Evolutionary conservation across 2,329 filamentous ascomycete species (phyloP).

Genomic region (Venturia aucupariae): DNA sequence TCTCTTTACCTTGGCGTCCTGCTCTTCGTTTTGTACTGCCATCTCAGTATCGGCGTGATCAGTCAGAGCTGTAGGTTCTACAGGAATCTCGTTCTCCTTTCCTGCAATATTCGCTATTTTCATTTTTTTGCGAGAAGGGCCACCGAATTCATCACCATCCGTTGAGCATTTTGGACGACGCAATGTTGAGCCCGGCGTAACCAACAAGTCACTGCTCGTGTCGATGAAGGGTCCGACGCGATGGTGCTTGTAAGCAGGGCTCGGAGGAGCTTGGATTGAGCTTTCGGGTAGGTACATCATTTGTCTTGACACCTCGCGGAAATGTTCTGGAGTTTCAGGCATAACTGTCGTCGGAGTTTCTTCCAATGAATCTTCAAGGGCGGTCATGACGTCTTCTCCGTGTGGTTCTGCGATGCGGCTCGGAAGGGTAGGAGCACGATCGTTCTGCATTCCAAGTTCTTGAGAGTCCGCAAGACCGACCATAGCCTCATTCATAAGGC

Average conservation of each 20-base stretch:
- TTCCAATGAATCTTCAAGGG: background rate
- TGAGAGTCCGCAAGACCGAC: constrained; percentile 26
- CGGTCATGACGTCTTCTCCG: background rate
- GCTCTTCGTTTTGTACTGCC: constrained; percentile 14
- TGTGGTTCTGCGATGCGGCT: background rate
- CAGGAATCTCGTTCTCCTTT: background rate
- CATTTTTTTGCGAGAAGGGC: background rate
- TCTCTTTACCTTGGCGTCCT: background rate
- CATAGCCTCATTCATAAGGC: constrained; percentile 26
- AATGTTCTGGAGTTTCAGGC: background rate
- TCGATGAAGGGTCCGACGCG: background rate
- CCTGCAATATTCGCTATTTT: background rate
- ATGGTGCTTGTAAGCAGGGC: background rate
- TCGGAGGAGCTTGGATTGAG: background rate
- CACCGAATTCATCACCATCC: background rate
- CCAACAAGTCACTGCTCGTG: constrained; percentile 4
- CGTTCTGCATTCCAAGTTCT: constrained; percentile 15
- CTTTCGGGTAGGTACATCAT: background rate
- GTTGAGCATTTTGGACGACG: too few species aligned
- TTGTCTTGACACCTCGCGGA: background rate
- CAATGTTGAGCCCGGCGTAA: background rate
- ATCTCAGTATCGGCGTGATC: background rate
- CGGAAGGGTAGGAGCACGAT: background rate
- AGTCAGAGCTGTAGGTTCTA: background rate
- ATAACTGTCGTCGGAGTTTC: background rate